These are phyloP conservation scores for Sporisorium scitamineum DNA, from an alignment of 1,284 basidiomycete genomes.

Conservation along the genomic window DNA sequence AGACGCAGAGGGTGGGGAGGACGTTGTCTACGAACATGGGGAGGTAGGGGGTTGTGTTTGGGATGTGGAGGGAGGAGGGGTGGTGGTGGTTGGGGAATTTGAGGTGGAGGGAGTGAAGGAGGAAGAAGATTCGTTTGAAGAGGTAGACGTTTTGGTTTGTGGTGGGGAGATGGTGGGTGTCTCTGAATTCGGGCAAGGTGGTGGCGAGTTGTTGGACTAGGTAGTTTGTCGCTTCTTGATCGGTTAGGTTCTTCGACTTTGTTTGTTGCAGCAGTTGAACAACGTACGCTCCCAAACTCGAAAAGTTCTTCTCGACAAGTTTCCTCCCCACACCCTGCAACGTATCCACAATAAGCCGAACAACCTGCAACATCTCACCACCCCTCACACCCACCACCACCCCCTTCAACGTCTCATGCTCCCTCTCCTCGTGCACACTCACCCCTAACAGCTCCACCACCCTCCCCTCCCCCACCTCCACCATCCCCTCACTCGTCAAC, in stretches of 20 bases:
- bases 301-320: slow-evolving; percentile 76
- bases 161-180: slow-evolving; percentile 33
- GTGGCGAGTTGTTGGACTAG: slow-evolving; percentile 7
- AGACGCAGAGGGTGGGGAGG: slow-evolving; percentile 82
- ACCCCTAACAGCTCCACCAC: slow-evolving; percentile 57
- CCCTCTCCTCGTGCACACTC: slow-evolving; percentile 73
- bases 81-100: slow-evolving; percentile 66
- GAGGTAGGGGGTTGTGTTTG: slow-evolving; percentile 67
- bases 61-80: slow-evolving; percentile 68
- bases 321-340: slow-evolving; percentile 80
- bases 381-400: slow-evolving; percentile 79
- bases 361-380: slow-evolving; percentile 79
- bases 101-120: slow-evolving; percentile 78
- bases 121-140: slow-evolving; percentile 88
- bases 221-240: slow-evolving; percentile 29
- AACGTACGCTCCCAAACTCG: slow-evolving; percentile 80
- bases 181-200: slow-evolving; percentile 58
- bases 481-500: slow-evolving; percentile 48
- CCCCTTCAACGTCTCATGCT: slow-evolving; percentile 78
- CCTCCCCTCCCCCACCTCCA: slow-evolving; percentile 21
- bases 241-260: slow-evolving; percentile 67
- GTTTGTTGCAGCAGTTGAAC: slow-evolving; percentile 76
- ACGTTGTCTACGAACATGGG: slow-evolving; percentile 90
- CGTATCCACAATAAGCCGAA: slow-evolving; percentile 76
- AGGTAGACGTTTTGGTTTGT: slow-evolving; percentile 74